Base-by-base conservation (phyloP, 129 eudicot genomes). In the Centaurea solstitialis region DNA sequence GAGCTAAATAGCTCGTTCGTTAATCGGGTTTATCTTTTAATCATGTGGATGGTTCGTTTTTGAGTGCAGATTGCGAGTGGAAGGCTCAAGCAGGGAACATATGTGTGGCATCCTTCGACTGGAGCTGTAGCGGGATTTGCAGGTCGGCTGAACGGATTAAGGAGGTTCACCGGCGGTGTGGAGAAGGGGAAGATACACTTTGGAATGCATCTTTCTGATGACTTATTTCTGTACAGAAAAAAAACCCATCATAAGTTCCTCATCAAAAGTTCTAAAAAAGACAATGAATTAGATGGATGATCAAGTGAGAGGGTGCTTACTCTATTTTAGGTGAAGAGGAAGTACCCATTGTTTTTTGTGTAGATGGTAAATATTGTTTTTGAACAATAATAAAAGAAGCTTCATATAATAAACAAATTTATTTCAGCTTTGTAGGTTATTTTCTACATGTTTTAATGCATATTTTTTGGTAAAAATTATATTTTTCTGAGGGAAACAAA, bases 71-170 rank as follows among this genome's bases (percentile, higher is more conserved):
- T 86, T 94, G 98, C 30, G 97, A 94, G 88, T 92, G 97, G 98
- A 91, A 92, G 81, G 98, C 98, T 71, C 98, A 91, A 79, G 94
- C 97, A 64, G 97, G 98, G 74, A 94, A 94, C 93, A 87, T 88
- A 53, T 94, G 98, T 74, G 97, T 88, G 77, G 98, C 98, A 7
- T 94, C 98, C 23, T 94, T 90, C 24, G 98, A 94, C 53, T 94
- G 98, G 98, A 92, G 88, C 47, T 94, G 98, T 77, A 92, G 97
- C 18, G 98, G 97, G 18, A 94, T 94, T 68, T 94, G 98, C 85
- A 86, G 82, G 75, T 92, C 98, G 0, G 82, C 81, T 69, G 98
- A 94, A 0, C 90, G 98, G 88, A 92, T 94, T 39, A 90, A 87
- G 81, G 97, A 92, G 80, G 98, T 94, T 75, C 98, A 94, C 76